Base-by-base conservation (phyloP, 345 rosid genomes). In the Litchi chinensis region DNA sequence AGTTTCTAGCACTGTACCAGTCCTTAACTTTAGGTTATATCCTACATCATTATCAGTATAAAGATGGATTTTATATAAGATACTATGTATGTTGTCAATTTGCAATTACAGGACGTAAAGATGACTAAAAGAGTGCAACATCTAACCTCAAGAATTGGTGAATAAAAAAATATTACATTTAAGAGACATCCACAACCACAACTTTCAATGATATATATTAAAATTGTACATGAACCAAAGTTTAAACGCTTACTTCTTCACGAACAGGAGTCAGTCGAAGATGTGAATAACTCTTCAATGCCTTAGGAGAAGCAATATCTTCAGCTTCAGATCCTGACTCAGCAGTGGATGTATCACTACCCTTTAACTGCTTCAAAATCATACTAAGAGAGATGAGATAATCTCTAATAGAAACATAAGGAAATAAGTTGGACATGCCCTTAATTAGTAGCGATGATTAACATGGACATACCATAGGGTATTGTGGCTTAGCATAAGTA, bases 261-360 rank as follows among this genome's bases (percentile, higher is more conserved):
- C 93, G 97, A 76, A 97, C 99, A 79, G 99, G 99, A 67, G 98
- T 94, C 85, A 97, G 81, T 39, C 93, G 88, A 78, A 94, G 95
- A 79, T 93, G 95, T 37, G 99, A 86, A 84, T 84, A 97, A 80
- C 83, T 92, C 86, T 87, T 93, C 73, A 87, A 78, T 76, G 99
- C 98, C 82, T 94, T 96, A 28, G 99, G 99, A 63, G 99, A 94
- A 69, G 86, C 79, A 13, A 92, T 78, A 71, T 96, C 98, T 88
- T 96, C 99, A 80, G 98, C 97, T 85, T 96, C 99, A 68, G 99
- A 96, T 80, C 99, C 99, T 54, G 99, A 96, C 85, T 96, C 99
- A 12, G 99, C 98, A 22, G 99, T 93, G 67, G 99, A 94, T 48
- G 99, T 92, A 84, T 97, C 99, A 74, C 98, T 94, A 52, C 99